Percentiles rank a stretch among this genome's conserved stretches.
Conservation (phyloP, 208 protist species). For the Leishmania turanica region DNA sequence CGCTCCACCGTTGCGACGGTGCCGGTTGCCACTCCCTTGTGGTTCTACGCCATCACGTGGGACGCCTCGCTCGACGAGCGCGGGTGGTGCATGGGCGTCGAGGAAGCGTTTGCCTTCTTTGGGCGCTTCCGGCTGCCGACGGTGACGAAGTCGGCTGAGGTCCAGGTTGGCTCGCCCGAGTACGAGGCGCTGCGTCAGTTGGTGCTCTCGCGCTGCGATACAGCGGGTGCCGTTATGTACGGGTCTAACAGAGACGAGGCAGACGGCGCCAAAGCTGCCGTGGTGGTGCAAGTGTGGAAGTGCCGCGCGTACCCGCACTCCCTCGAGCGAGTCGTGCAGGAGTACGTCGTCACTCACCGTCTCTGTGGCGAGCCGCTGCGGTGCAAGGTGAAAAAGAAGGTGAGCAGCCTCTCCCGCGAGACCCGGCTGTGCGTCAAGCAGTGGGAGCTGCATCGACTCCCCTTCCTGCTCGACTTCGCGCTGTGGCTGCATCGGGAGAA, state of each 20-base stretch:
- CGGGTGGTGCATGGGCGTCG: conserved; percentile 64
- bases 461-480: conserved; percentile 60
- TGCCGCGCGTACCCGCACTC: conserved; percentile 52
- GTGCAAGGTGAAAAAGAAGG: conserved; percentile 59
- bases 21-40: conserved; percentile 26
- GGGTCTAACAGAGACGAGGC: conserved; percentile 25
- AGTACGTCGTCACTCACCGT: conserved; percentile 72
- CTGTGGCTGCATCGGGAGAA: conserved; percentile 66
- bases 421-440: conserved; percentile 40
- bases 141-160: conserved; percentile 8
- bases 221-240: conserved; percentile 78
- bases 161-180: conserved; percentile 43
- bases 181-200: conserved; percentile 41
- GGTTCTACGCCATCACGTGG: conserved; percentile 75
- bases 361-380: conserved; percentile 47
- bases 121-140: conserved; percentile 44
- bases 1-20: conserved; percentile 1
- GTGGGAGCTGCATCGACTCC: conserved; percentile 64
- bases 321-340: conserved; percentile 72
- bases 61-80: conserved; percentile 30
- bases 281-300: conserved; percentile 81
- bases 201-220: conserved; percentile 44
- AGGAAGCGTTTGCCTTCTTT: conserved; percentile 41
- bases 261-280: neutral
- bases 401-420: conserved; percentile 48